Conservation (phyloP, 345 rosid genomes). For the Camelina sativa region DNA sequence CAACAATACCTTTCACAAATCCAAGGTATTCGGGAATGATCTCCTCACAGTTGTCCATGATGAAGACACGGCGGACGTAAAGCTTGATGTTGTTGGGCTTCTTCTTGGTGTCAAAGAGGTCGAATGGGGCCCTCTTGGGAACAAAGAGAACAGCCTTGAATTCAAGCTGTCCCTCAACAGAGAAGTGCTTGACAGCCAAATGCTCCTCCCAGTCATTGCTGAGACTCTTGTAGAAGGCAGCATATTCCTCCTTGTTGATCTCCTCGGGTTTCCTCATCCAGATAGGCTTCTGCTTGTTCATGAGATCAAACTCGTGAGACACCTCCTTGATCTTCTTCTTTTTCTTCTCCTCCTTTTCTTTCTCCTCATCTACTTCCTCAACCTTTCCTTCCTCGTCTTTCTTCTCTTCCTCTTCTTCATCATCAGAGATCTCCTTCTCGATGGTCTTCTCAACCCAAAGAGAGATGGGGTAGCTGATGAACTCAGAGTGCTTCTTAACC, state of each 20-base stretch:
- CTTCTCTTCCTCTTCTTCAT: conserved; percentile 78
- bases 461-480: conserved; percentile 84
- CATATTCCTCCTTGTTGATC: conserved; percentile 77
- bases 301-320: conserved; percentile 73
- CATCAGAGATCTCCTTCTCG: conserved; percentile 38
- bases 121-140: conserved; percentile 88
- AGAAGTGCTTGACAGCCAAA: conserved; percentile 87
- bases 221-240: conserved; percentile 91
- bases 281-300: conserved; percentile 89
- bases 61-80: conserved; percentile 82
- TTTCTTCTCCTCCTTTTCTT: conserved; percentile 72
- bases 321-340: conserved; percentile 91
- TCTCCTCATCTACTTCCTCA: conserved; percentile 79
- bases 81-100: conserved; percentile 91
- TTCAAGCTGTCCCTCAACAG: conserved; percentile 91
- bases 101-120: conserved; percentile 84
- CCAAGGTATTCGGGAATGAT: conserved; percentile 81
- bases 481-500: conserved; percentile 86
- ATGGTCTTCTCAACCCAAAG: conserved; percentile 89
- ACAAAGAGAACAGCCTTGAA: conserved; percentile 84
- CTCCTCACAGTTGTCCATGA: conserved; percentile 95
- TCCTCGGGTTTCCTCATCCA: conserved; percentile 97
- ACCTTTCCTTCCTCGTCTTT: conserved; percentile 80
- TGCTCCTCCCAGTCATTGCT: conserved; percentile 95
- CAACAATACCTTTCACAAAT: conserved; percentile 93